A percentile compares a stretch with the other conserved stretches of the same genome.
Conservation (phyloP, 78 protist species). For the Dictyostelium firmibasis region DNA sequence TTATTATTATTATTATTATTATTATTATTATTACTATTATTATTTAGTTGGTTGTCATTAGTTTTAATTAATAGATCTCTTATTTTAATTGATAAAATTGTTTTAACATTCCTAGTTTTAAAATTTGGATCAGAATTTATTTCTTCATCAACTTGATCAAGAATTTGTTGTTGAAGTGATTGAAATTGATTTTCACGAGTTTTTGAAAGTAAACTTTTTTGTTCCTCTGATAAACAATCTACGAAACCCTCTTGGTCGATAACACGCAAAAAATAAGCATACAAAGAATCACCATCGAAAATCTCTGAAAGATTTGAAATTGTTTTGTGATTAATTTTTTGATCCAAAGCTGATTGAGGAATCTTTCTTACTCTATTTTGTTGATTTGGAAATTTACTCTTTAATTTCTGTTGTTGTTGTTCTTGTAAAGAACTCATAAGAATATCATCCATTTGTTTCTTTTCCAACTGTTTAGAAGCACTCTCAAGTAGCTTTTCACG, state of each 20-base stretch:
- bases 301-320: not conserved
- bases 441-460: not conserved
- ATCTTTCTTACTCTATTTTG: not conserved
- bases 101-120: conserved; percentile 14
- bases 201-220: not conserved
- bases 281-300: conserved; percentile 1
- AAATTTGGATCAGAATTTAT: not conserved
- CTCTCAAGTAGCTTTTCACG: not conserved
- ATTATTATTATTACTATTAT: not conserved
- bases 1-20: too few relatives aligned
- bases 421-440: not conserved
- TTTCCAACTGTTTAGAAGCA: not conserved
- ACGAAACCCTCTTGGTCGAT: conserved; percentile 31
- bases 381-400: not conserved
- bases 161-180: not conserved
- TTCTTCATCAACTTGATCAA: not conserved
- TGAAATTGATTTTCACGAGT: not conserved
- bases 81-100: conserved; percentile 1
- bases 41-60: not conserved
- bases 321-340: not conserved
- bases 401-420: not conserved
- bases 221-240: conserved; percentile 13
- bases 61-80: not conserved
- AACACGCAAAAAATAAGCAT: not conserved
- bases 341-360: not conserved